Percentiles rank a stretch among this genome's conserved stretches.
phyloP scores from a whole-genome alignment of 768 basidiomycete species.

The Collybiopsis luxurians region DNA sequence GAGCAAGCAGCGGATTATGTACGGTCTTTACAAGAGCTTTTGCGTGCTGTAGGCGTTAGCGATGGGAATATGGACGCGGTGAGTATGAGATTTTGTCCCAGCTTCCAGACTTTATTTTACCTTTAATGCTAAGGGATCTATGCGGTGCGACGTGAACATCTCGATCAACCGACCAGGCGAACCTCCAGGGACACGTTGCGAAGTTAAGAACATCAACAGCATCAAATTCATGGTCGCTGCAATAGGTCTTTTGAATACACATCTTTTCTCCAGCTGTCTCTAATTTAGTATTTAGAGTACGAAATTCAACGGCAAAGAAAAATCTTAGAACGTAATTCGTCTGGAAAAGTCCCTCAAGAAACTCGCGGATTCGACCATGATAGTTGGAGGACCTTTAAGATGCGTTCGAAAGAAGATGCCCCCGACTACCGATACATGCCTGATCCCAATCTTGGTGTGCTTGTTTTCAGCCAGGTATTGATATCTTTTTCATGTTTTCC shows the following conservation, averaged over 20 bases:
- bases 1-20: constrained; percentile 92
- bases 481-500: constrained; percentile 4
- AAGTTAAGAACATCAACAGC: constrained; percentile 97
- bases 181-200: constrained; percentile 79
- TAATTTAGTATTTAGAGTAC: constrained; percentile 35
- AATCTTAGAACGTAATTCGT: constrained; percentile 33
- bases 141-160: constrained; percentile 94
- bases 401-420: constrained; percentile 90
- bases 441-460: constrained; percentile 85
- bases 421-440: constrained; percentile 99
- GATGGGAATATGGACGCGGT: constrained; percentile 99
- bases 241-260: constrained; percentile 52
- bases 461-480: constrained; percentile 54
- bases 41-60: constrained; percentile 83
- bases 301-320: constrained; percentile 81
- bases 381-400: constrained; percentile 72
- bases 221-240: constrained; percentile 81
- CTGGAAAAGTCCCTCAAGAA: constrained; percentile 64
- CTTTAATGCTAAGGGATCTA: constrained; percentile 66
- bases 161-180: constrained; percentile 73
- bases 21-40: constrained; percentile 71
- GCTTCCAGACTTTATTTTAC: background rate
- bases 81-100: constrained; percentile 11
- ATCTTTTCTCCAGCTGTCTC: background rate
- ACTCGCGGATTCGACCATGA: constrained; percentile 90